Conservation (phyloP, 345 rosid genomes). For the Leavenworthia alabamica region DNA sequence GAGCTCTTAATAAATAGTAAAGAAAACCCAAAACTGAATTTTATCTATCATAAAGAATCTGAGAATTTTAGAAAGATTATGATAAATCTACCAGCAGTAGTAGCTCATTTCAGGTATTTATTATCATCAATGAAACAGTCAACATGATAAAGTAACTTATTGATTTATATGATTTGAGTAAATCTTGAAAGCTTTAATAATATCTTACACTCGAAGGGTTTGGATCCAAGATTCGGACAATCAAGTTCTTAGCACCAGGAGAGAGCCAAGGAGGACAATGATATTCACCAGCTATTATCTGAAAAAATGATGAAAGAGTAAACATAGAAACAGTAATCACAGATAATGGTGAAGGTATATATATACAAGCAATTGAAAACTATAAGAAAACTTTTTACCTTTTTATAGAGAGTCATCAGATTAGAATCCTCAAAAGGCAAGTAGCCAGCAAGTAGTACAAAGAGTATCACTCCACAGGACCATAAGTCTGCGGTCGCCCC, state of each 20-base stretch:
- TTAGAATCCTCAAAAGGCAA: constrained; percentile 92
- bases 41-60: not conserved
- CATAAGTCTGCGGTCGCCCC: constrained; percentile 96
- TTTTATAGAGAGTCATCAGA: constrained; percentile 73
- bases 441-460: constrained; percentile 95
- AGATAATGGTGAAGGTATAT: constrained; percentile 2
- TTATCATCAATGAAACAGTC: not conserved
- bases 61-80: not conserved
- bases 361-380: not conserved
- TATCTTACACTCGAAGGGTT: constrained; percentile 72
- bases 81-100: not conserved
- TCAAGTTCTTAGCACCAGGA: constrained; percentile 78
- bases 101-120: not conserved
- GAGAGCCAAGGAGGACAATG: constrained; percentile 93
- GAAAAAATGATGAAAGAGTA: constrained; percentile 24
- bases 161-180: not conserved
- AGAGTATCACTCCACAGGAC: constrained; percentile 99
- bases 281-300: constrained; percentile 83
- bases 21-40: not conserved
- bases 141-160: not conserved
- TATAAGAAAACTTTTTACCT: constrained; percentile 42
- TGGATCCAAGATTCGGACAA: constrained; percentile 82
- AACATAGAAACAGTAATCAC: constrained; percentile 1
- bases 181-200: constrained; percentile 5
- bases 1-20: not conserved